Evolutionary conservation across 2,329 filamentous ascomycete genomes (phyloP).

Genomic region (Lasiodiplodia citricola): DNA sequence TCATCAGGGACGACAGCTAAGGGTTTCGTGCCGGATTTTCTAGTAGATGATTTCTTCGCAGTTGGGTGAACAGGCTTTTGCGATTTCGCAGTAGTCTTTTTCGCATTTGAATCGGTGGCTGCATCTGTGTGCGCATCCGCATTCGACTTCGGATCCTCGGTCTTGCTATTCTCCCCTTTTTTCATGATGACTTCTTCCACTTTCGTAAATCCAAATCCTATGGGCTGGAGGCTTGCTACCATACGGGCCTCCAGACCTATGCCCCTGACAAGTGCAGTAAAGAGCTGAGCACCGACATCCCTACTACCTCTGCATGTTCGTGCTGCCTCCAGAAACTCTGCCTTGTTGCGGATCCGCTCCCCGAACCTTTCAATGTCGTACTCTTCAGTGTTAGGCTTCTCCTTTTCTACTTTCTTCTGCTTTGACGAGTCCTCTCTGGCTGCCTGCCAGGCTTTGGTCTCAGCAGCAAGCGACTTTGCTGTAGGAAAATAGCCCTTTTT

Average conservation of each 20-base stretch:
- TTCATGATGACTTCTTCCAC: slow-evolving; percentile 72
- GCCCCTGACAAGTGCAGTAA: slow-evolving; percentile 81
- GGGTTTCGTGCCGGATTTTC: slow-evolving; percentile 40
- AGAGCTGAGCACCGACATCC: slow-evolving; percentile 87
- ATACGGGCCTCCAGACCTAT: slow-evolving; percentile 82
- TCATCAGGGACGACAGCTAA: slow-evolving; percentile 54
- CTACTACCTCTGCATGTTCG: slow-evolving; percentile 77
- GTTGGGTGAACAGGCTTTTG: slow-evolving; percentile 11
- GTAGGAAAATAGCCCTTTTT: slow-evolving; percentile 88
- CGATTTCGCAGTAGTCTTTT: background rate
- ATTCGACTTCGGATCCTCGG: slow-evolving; percentile 20
- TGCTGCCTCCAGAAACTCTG: slow-evolving; percentile 72
- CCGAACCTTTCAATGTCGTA: slow-evolving; percentile 72
- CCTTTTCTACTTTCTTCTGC: background rate
- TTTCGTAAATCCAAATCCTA: slow-evolving; percentile 91
- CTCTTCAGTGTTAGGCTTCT: slow-evolving; percentile 41
- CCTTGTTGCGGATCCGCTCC: slow-evolving; percentile 71
- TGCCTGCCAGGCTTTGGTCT: slow-evolving; percentile 72
- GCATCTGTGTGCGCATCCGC: slow-evolving; percentile 33
- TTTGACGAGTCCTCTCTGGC: slow-evolving; percentile 32
- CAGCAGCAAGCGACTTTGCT: slow-evolving; percentile 69
- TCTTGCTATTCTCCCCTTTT: slow-evolving; percentile 36
- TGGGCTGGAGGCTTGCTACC: slow-evolving; percentile 81
- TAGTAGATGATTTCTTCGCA: slow-evolving; percentile 30
- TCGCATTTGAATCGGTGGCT: slow-evolving; percentile 8